phyloP scores from a whole-genome alignment of 257 asterid genomes.

The Ajuga chamaepitys region DNA sequence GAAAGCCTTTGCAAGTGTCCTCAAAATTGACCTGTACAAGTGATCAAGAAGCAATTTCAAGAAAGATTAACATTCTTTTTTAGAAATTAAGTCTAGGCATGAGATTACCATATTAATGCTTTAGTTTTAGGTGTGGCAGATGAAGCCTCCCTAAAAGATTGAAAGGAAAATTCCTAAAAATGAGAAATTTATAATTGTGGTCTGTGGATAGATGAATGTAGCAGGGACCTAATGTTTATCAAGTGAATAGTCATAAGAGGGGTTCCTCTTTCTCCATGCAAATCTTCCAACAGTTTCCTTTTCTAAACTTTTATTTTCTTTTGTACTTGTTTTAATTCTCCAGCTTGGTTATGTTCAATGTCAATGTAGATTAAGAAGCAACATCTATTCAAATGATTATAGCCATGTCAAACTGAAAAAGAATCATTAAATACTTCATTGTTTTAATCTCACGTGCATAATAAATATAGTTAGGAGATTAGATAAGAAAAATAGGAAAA shows the following conservation, averaged over 20 bases:
- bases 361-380: neutral
- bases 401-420: neutral
- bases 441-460: neutral
- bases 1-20: slow-evolving; percentile 96
- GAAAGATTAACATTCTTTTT: slow-evolving; percentile 12
- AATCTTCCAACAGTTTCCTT: neutral
- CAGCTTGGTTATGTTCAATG: neutral
- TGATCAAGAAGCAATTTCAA: slow-evolving; percentile 13
- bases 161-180: neutral
- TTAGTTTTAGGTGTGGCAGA: neutral
- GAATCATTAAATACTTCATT: neutral
- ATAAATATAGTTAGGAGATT: neutral
- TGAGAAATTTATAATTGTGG: neutral
- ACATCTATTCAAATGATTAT: neutral
- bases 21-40: slow-evolving; percentile 84
- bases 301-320: neutral
- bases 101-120: neutral
- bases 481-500: too few species aligned
- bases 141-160: neutral
- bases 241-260: neutral
- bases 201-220: neutral
- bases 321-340: neutral
- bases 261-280: neutral
- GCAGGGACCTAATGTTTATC: neutral
- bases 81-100: neutral